Percentiles rank a stretch among this genome's conserved stretches.
Conservation (phyloP, 2,329 filamentous ascomycete species). For the Botrytis cinerea region DNA sequence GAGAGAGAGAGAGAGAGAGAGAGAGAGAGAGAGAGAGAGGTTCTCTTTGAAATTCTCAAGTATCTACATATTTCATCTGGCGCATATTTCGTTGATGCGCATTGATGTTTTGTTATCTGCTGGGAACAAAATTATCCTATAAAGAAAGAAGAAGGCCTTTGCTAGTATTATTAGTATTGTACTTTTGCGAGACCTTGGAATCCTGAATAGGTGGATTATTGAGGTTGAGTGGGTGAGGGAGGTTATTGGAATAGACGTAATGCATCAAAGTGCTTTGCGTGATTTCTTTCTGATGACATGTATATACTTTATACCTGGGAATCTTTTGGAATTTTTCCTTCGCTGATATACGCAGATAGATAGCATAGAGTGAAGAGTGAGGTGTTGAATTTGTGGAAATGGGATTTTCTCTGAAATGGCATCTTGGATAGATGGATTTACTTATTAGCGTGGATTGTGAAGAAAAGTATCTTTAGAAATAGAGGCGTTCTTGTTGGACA, state of each 20-base stretch:
- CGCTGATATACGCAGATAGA: not conserved
- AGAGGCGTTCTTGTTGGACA: not conserved
- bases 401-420: no score
- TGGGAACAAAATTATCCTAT: no score
- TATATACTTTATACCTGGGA: accelerated
- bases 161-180: not conserved
- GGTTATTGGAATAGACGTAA: no score
- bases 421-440: not conserved
- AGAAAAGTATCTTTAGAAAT: no score
- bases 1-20: not conserved
- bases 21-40: not conserved
- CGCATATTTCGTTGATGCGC: not conserved
- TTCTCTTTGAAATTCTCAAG: not conserved
- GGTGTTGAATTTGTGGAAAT: not conserved
- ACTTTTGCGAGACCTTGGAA: accelerated
- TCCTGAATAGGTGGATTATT: not conserved
- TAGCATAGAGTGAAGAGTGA: not conserved
- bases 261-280: no score
- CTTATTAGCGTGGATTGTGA: not conserved
- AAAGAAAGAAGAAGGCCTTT: accelerated
- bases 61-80: not conserved
- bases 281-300: no score
- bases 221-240: not conserved
- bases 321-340: not conserved
- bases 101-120: not conserved